These are phyloP conservation scores for Yueomyces sp. DNA, from an alignment of 805 yeast species.

Conservation along the genomic window DNA sequence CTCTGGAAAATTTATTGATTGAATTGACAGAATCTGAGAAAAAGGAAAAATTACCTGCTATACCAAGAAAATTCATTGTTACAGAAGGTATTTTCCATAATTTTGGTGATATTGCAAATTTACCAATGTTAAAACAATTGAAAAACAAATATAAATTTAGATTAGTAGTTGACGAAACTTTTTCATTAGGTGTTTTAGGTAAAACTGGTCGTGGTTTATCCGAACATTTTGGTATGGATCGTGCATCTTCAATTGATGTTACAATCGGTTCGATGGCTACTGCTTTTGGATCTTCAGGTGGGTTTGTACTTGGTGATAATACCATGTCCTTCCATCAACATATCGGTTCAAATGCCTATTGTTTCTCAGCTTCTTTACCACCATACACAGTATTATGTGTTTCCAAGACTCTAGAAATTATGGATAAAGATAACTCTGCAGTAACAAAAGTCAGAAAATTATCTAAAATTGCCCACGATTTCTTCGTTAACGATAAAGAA, in stretches of 20 bases:
- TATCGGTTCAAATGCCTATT: conserved; percentile 78
- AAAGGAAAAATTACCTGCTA: conserved; percentile 44
- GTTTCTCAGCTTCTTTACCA: conserved; percentile 89
- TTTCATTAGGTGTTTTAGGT: conserved; percentile 81
- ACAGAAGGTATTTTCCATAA: conserved; percentile 83
- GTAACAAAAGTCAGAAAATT: conserved; percentile 28
- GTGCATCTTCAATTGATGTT: conserved; percentile 59
- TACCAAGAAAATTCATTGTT: conserved; percentile 81
- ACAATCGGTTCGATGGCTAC: conserved; percentile 79
- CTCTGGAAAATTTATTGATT: conserved; percentile 54
- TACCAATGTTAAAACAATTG: conserved; percentile 55
- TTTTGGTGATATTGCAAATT: conserved; percentile 66
- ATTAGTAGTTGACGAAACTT: conserved; percentile 74
- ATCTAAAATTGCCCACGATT: conserved; percentile 26
- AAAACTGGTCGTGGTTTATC: conserved; percentile 72
- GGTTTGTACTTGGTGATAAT: conserved; percentile 76
- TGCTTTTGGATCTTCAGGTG: conserved; percentile 79
- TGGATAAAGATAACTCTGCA: conserved; percentile 29
- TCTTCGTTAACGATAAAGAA: conserved; percentile 28
- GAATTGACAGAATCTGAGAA: conserved; percentile 47
- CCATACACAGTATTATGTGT: conserved; percentile 71
- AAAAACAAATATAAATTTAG: conserved; percentile 77
- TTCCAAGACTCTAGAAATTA: conserved; percentile 37
- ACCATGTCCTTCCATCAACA: conserved; percentile 88
- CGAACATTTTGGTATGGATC: conserved; percentile 57